A percentile compares a stretch with the other conserved stretches of the same genome.
Conservation (phyloP, 2,329 filamentous ascomycete species). For the Lecanicillium sp. region DNA sequence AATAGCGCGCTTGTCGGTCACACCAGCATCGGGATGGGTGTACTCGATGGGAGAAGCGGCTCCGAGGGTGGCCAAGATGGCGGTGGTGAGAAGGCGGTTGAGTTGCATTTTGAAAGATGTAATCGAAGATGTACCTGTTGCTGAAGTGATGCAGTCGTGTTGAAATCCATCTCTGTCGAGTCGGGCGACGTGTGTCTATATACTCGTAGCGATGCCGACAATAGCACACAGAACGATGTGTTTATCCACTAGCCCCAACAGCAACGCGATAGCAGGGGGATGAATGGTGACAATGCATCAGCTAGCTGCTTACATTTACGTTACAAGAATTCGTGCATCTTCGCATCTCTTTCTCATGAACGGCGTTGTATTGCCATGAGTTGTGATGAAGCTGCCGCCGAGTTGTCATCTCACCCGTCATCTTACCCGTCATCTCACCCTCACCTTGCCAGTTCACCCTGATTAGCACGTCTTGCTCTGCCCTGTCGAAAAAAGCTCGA, state of each 20-base stretch:
- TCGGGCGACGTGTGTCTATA: not conserved
- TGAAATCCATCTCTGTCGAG: not conserved
- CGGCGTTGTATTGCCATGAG: too few relatives aligned
- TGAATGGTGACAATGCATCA: too few relatives aligned
- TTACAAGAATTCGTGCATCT: too few relatives aligned
- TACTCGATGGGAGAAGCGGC: not conserved
- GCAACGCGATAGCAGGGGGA: too few relatives aligned
- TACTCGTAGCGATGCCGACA: not conserved
- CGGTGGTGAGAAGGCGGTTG: not conserved
- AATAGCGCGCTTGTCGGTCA: not conserved
- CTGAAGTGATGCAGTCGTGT: not conserved
- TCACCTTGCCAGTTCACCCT: not conserved
- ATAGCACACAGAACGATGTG: too few relatives aligned
- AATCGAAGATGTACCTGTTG: not conserved
- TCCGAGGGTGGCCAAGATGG: slow-evolving; percentile 3
- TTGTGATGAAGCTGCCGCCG: not conserved
- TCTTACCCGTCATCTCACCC: slow-evolving; percentile 8
- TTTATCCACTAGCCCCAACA: too few relatives aligned
- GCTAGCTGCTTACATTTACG: too few relatives aligned
- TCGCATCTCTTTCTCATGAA: too few relatives aligned
- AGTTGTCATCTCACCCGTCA: slow-evolving; percentile 7
- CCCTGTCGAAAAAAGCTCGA: too few relatives aligned
- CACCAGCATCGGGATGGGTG: not conserved
- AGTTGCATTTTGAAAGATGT: not conserved
- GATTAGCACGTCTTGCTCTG: too few relatives aligned